phyloP scores from a whole-genome alignment of 2,329 filamentous ascomycete genomes.

The Trichophyton verrucosum region DNA sequence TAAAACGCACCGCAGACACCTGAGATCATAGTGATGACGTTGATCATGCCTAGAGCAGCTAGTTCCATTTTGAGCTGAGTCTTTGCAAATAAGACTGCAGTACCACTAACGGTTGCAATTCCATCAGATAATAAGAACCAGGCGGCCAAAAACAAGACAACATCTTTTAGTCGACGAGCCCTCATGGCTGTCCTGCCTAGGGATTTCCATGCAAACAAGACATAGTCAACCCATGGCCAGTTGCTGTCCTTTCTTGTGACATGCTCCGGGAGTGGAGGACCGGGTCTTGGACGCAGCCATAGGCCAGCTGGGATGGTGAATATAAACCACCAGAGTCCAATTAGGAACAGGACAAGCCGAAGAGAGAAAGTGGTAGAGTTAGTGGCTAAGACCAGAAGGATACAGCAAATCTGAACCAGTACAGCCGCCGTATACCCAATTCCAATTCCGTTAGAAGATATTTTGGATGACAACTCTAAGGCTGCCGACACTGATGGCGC shows the following conservation, averaged over 20 bases:
- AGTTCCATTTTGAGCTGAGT: slow-evolving; percentile 82
- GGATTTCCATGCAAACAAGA: slow-evolving; percentile 73
- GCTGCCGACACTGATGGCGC: slow-evolving; percentile 41
- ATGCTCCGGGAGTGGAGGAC: slow-evolving; percentile 56
- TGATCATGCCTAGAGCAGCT: slow-evolving; percentile 80
- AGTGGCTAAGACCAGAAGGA: slow-evolving; percentile 60
- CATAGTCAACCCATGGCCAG: slow-evolving; percentile 56
- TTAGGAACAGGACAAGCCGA: slow-evolving; percentile 70
- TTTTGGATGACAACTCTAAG: slow-evolving; percentile 71
- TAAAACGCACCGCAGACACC: slow-evolving; percentile 81
- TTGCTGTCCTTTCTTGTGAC: slow-evolving; percentile 22
- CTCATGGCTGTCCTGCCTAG: slow-evolving; percentile 67
- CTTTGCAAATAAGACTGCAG: slow-evolving; percentile 90
- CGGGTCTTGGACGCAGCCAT: slow-evolving; percentile 79
- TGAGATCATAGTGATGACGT: slow-evolving; percentile 73
- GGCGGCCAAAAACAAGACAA: slow-evolving; percentile 71
- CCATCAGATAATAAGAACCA: slow-evolving; percentile 95
- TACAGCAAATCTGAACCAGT: slow-evolving; percentile 68
- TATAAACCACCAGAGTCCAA: slow-evolving; percentile 83
- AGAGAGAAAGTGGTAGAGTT: slow-evolving; percentile 74
- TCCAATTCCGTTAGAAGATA: slow-evolving; percentile 84
- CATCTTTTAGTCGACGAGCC: slow-evolving; percentile 61
- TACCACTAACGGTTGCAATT: slow-evolving; percentile 87
- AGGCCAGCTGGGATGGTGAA: slow-evolving; percentile 82
- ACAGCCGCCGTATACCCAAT: slow-evolving; percentile 85